Evolutionary conservation across 2,329 filamentous ascomycete genomes (phyloP).

Genomic region (Penicillium sp.): DNA sequence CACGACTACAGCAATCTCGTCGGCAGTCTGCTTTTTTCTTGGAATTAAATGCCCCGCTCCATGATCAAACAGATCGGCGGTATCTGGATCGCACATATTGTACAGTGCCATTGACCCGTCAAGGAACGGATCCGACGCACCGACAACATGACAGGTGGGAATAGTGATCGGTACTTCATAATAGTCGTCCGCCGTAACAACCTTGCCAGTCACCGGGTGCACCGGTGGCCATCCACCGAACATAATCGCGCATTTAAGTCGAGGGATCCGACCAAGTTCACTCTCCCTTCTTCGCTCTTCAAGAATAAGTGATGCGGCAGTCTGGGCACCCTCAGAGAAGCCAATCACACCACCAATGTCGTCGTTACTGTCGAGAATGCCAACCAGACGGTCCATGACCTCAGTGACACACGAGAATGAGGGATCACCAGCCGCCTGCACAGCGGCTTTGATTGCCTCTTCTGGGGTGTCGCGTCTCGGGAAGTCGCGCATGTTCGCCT

Average conservation of each 20-base stretch:
- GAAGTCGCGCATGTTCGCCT: constrained; percentile 15
- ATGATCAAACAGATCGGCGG: constrained; percentile 38
- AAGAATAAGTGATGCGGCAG: constrained; percentile 19
- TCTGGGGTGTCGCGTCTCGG: constrained; percentile 16
- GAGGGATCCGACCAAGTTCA: constrained; percentile 11
- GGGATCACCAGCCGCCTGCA: constrained; percentile 12
- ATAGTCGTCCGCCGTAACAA: constrained; percentile 14
- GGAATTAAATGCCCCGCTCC: constrained; percentile 40
- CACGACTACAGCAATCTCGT: constrained; percentile 27
- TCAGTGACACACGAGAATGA: constrained; percentile 9
- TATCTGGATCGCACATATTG: constrained; percentile 39
- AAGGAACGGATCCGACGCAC: constrained; percentile 35
- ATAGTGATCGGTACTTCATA: constrained; percentile 16
- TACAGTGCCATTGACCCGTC: constrained; percentile 35
- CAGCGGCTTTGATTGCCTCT: constrained; percentile 12
- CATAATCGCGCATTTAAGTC: constrained; percentile 20
- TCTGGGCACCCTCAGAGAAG: constrained; percentile 21
- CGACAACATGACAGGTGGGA: constrained; percentile 26
- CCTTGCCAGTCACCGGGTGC: constrained; percentile 11
- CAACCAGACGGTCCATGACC: constrained; percentile 13
- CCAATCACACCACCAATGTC: constrained; percentile 23
- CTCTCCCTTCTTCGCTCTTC: constrained; percentile 15
- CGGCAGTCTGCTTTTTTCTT: constrained; percentile 26
- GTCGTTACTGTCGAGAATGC: constrained; percentile 14
- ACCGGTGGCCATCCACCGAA: constrained; percentile 19